Base-by-base conservation (phyloP, 352 stramenopile species). In the Phytophthora capsici region DNA sequence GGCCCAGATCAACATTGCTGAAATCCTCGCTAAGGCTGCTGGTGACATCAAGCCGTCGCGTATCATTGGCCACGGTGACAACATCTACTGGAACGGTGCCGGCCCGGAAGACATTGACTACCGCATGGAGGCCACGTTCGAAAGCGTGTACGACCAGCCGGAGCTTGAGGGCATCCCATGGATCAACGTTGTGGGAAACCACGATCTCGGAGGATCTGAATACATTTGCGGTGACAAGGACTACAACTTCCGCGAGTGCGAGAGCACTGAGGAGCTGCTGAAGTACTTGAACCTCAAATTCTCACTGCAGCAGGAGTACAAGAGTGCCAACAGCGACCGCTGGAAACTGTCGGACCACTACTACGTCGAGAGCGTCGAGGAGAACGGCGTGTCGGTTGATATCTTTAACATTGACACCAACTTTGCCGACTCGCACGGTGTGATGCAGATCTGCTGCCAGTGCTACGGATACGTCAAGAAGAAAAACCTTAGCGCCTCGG, bases 341-440 rank as follows among this genome's bases (percentile, higher is more conserved):
- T 95, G 88, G 88, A 78, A 90, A 71, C 69, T 95, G 12, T 74
- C 75, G 16, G 88, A 93, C 63, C 88, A 95, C 65, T 94, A 94
- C 76, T 95, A 94, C 68, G 82, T 93, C 20, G 84, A 96, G 61
- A 80, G 71, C 6, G 75, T 94, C 6, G 73, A 91, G 64, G 79
- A 86, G 69, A 79, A 90, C 68, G 88, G 78, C 32, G 88, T 96
- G 20, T 91, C 86, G 30, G 86, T 96, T 2, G 88, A 96, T 44
- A 93, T 96, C 34, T 95, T 95, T 63, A 96, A 94, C 66, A 66
- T 96, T 40, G 88, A 96, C 58, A 96, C 88, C 16, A 96, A 96
- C 78, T 80, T 82, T 34, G 88, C 88, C 8, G 86, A 94, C 56
- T 92, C 86, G 38, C 88, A 96, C 68, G 88, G 88, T 51, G 82